Base-by-base conservation (phyloP, 306 rosid genomes). In the Ammopiptanthus mongolicus region DNA sequence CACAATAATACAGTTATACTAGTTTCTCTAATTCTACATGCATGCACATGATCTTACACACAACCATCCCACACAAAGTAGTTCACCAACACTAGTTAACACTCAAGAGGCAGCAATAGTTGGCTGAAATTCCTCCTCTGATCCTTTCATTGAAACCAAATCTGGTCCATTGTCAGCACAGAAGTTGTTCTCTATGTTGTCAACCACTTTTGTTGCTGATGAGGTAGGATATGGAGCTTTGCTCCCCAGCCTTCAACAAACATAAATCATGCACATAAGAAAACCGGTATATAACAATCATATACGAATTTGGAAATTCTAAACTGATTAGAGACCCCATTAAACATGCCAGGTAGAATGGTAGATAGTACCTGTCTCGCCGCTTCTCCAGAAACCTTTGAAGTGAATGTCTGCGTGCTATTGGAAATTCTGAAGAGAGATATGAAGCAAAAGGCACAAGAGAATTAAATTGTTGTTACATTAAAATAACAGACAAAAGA, bases 321-420 rank as follows among this genome's bases (percentile, higher is more conserved):
- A n/a, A 52, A 69, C 46, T 39, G 44, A 61, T 28, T 47, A 57
- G 6, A 56, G 55, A 10, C 18, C 19, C 59, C 11, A 28, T 39
- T 58, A 52, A 51, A 71, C 63, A 59, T 52, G 46, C 12, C 39
- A 48, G 10, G 55, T 41, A 63, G 58, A 28, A 33, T 41, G 10
- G 55, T 41, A 63, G 58, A 28, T n/a, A 11, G 56, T 77, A 87
- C 90, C 91, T 90, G 87, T 81, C 87, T 56, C 89, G 91, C 19
- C 90, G 84, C 81, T 85, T 88, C 86, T 88, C 88, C 76, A 90
- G 86, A 83, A 88, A 86, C 33, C 84, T 83, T 82, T 88, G 88
- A 64, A 90, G 93, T 46, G 91, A 88, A 68, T 86, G 88, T 21
- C 93, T 79, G 74, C 90, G 86, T 17, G 93, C 93, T 31, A 81